Evolutionary conservation across 2,329 filamentous ascomycete genomes (phyloP), one percentile per base, ranked within the genome.

Genomic region (Emergomyces africanus): DNA sequence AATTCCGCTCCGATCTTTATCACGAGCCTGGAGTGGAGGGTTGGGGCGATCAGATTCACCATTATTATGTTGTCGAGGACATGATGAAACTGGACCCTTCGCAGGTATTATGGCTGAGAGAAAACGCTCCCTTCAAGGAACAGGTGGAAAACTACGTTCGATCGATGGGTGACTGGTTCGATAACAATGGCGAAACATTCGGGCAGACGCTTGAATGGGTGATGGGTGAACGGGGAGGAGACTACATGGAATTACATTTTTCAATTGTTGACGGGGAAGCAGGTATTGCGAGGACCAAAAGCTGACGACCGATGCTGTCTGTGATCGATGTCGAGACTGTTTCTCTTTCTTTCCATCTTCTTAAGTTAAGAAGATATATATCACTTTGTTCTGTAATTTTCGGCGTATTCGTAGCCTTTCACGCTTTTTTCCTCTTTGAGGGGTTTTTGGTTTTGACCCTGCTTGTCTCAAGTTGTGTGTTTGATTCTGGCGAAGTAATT

Each of bases 1-100:
- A 78, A 62, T 78, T 78, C 61, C 74, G 73, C 4, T 72, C 77
- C 25, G 76, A 78, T 49, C 67, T 77, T 2, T 74, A 72, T 62
- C 78, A 81, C 60, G 79, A 83, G 35, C 73, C 79, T 12, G 80
- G 79, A 8, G 72, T 74, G n/a, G 81, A 84, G 68, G 83, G 83
- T 28, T 85, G 83, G 83, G 83, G 83, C 35, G 82, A 85, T 64
- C 82, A 84, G 59, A 81, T 84, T 55, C 74, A 77, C 15, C 82
- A 85, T 62, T 85, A 85, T 67, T 85, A 85, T 63, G 74, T 85
- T 5, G 78, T 85, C 3, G 81, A 85, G 64, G 82, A 85, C 62
- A 83, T 84, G 78, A 73, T 85, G 70, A 85, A 85, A 69, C 72
- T 85, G 42, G 79, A 84, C 60, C 83, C 83, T 0, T 79, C 77